Evolutionary conservation across 2,329 filamentous ascomycete species (phyloP).

Genomic region (Elsinoe necatrix): DNA sequence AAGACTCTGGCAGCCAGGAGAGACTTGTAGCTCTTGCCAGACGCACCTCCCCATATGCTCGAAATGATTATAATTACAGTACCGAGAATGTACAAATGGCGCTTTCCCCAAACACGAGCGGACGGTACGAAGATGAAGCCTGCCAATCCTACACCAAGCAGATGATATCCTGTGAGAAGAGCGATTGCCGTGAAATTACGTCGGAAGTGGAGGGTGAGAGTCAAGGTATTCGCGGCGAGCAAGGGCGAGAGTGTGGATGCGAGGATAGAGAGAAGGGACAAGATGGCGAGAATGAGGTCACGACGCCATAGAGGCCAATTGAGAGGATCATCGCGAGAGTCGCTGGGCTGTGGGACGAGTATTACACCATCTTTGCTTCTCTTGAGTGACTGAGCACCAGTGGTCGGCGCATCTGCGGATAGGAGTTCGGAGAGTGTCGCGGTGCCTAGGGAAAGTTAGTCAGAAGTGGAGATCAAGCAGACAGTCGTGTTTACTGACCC

Average conservation of each 20-base stretch:
- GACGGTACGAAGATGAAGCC: constrained; percentile 82
- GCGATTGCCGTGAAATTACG: constrained; percentile 66
- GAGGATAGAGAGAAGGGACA: constrained; percentile 74
- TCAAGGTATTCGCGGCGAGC: constrained; percentile 79
- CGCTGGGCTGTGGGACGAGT: constrained; percentile 80
- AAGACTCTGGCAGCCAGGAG: constrained; percentile 71
- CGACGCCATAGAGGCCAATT: constrained; percentile 84
- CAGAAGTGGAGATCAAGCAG: not conserved
- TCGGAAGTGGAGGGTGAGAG: constrained; percentile 58
- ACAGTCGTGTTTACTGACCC: constrained; percentile 44
- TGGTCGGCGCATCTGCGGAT: constrained; percentile 18
- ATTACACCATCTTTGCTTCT: constrained; percentile 39
- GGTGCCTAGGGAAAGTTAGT: constrained; percentile 29
- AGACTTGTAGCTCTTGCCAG: constrained; percentile 58
- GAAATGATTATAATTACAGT: constrained; percentile 64
- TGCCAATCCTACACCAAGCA: constrained; percentile 72
- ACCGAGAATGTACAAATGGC: constrained; percentile 76
- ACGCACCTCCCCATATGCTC: constrained; percentile 69
- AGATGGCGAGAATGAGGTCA: constrained; percentile 67
- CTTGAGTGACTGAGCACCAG: constrained; percentile 21
- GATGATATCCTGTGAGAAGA: constrained; percentile 76
- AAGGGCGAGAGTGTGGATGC: constrained; percentile 78
- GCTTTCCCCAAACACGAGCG: constrained; percentile 84
- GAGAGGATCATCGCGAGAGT: constrained; percentile 84
- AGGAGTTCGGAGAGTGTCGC: constrained; percentile 34